Evolutionary conservation across 805 yeast genomes (phyloP), one percentile per base, ranked within the genome.

Genomic region (Barnettozyma pratensis): DNA sequence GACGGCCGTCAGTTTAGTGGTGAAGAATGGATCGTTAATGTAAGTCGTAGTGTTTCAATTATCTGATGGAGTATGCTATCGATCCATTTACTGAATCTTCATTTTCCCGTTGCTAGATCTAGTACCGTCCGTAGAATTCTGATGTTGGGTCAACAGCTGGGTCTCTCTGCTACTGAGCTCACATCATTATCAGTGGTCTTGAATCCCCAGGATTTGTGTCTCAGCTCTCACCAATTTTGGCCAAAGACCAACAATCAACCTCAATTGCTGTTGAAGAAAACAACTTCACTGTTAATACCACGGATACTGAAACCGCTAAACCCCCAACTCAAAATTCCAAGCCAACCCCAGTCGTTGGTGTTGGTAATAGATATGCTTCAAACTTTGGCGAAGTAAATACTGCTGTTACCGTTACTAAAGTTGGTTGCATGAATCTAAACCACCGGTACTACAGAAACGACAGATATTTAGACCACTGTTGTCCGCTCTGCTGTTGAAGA

Each of bases 151-250:
- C 34, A 11, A 8, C 34, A 8, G 8, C 34, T 31, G 34, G 34
- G 2, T 11, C 11, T 11, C 3, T 31, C 3, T 31, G 34, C 34
- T 31, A 8, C 34, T 11, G 34, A 31, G 11, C 11, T 31, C 34
- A 11, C 34, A 31, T 31, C 34, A 8, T 31, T 11, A 8, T 31
- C 34, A 1, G 2, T 11, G 27, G 11, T n/a, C 28, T 37, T 32
- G 51, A 38, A 45, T 28, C 47, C 51, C 7, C 52, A 49, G 28
- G 19, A 6, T 34, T 31, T 6, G 38, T n/a, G n/a, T n/a, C n/a
- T n/a, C n/a, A n/a, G n/a, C n/a, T n/a, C n/a, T 39, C 31, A 42
- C 49, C 27, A 38, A 46, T 36, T 48, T 45, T 19, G 45, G n/a
- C n/a, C n/a, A n/a, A n/a, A n/a, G n/a, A n/a, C n/a, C n/a, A n/a